Conservation (phyloP, 768 basidiomycete species). For the Pleurotus djamor region DNA sequence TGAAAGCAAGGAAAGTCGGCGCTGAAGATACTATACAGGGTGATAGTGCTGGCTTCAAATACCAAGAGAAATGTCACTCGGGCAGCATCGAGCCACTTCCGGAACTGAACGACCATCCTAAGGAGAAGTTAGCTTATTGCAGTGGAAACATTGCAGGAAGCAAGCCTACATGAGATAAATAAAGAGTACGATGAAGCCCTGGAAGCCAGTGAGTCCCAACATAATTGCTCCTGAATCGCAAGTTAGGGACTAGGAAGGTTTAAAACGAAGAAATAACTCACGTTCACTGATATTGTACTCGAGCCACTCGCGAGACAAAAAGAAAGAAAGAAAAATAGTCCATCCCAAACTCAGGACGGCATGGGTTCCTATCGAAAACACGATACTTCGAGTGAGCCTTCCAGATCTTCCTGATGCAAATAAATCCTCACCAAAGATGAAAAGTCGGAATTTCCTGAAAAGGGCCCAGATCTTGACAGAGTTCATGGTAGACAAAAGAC, state of each 20-base stretch:
- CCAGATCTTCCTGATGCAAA: not conserved
- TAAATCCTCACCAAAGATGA: constrained; percentile 30
- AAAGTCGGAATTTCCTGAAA: constrained; percentile 29
- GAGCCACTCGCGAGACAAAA: constrained; percentile 31
- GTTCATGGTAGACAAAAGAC: constrained; percentile 12
- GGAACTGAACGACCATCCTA: constrained; percentile 38
- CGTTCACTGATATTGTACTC: constrained; percentile 28
- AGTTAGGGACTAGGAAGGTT: not conserved
- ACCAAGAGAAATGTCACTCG: constrained; percentile 26
- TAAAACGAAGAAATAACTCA: constrained; percentile 13
- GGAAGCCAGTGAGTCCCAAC: constrained; percentile 23
- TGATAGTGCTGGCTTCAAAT: constrained; percentile 27
- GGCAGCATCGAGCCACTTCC: constrained; percentile 33
- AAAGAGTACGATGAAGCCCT: constrained; percentile 28
- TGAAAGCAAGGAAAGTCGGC: constrained; percentile 31
- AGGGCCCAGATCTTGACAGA: constrained; percentile 22
- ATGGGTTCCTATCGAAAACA: constrained; percentile 22
- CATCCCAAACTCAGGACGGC: constrained; percentile 28
- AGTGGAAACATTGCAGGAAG: not conserved
- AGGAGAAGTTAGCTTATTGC: not conserved
- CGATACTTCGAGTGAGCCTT: not conserved
- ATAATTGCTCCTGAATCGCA: constrained; percentile 26
- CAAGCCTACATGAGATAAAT: constrained; percentile 32
- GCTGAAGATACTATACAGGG: constrained; percentile 24
- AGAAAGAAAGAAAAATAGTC: constrained; percentile 28